These are phyloP conservation scores for Scytalidium sp. DNA, from an alignment of 2,329 filamentous ascomycete species.

Conservation along the genomic window DNA sequence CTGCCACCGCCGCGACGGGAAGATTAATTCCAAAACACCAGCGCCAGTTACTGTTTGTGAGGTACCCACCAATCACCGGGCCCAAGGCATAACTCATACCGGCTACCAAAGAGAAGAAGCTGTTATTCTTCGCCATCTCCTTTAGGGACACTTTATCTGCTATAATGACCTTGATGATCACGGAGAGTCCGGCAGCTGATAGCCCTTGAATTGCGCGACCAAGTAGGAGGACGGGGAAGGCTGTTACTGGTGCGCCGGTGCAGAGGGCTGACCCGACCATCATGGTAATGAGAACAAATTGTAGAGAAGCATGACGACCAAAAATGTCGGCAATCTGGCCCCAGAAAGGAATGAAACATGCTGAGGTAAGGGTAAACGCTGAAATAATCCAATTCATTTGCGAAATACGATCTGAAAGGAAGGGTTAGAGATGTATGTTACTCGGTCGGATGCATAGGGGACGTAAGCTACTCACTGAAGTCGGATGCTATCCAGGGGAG, in stretches of 20 bases:
- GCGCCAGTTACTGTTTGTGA: conserved; percentile 54
- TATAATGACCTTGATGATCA: conserved; percentile 59
- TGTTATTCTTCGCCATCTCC: conserved; percentile 62
- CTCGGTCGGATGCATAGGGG: neutral
- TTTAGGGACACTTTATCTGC: conserved; percentile 60
- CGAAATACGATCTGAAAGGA: conserved; percentile 42
- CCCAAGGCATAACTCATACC: conserved; percentile 57
- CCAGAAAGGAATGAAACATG: conserved; percentile 65
- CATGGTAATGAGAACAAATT: conserved; percentile 54
- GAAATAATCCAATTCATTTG: conserved; percentile 70
- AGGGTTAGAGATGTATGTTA: neutral
- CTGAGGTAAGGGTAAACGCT: conserved; percentile 64
- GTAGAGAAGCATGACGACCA: conserved; percentile 57
- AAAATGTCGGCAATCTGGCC: conserved; percentile 64
- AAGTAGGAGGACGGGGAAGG: conserved; percentile 58
- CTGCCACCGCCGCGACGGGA: conserved; percentile 46
- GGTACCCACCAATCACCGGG: conserved; percentile 30
- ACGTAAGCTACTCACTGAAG: conserved; percentile 53
- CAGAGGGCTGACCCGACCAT: conserved; percentile 60
- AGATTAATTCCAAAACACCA: conserved; percentile 64
- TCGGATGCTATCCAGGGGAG: conserved; percentile 60
- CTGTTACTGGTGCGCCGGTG: conserved; percentile 49
- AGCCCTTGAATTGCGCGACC: conserved; percentile 63
- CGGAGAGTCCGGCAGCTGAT: conserved; percentile 58
- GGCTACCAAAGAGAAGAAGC: conserved; percentile 56